Conservation (phyloP, 2,329 filamentous ascomycete species). For the Huntiella decipiens region DNA sequence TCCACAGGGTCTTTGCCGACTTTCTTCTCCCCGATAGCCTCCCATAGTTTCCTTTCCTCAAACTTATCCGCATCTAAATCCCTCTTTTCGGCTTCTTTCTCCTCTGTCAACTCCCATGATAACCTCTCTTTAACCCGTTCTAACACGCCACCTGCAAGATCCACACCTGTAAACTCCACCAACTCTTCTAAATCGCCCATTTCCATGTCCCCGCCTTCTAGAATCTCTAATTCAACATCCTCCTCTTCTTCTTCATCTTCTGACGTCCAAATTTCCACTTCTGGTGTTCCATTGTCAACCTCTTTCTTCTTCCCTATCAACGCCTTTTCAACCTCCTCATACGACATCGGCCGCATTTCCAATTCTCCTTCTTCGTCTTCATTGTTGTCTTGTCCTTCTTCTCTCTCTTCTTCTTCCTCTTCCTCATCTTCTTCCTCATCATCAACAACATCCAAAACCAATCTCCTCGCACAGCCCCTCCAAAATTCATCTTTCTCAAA, state of each 20-base stretch:
- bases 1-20: slow-evolving; percentile 20
- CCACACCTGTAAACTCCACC: slow-evolving; percentile 22
- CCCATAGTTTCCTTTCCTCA: slow-evolving; percentile 29
- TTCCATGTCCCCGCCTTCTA: slow-evolving; percentile 3
- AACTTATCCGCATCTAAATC: slow-evolving; percentile 23
- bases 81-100: slow-evolving; percentile 24
- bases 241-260: slow-evolving; percentile 14
- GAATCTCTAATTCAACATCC: neutral
- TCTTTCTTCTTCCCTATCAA: too few relatives aligned
- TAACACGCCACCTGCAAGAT: slow-evolving; percentile 21
- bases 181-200: slow-evolving; percentile 19
- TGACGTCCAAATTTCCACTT: too few relatives aligned
- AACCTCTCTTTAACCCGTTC: slow-evolving; percentile 19
- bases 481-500: slow-evolving; percentile 23
- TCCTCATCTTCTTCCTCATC: slow-evolving; percentile 14
- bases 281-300: too few relatives aligned
- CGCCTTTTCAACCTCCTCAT: slow-evolving; percentile 53
- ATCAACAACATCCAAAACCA: slow-evolving; percentile 29
- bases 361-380: slow-evolving; percentile 50
- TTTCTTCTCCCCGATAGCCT: slow-evolving; percentile 20
- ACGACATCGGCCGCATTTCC: slow-evolving; percentile 59
- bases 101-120: slow-evolving; percentile 21
- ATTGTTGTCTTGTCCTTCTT: slow-evolving; percentile 7
- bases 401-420: slow-evolving; percentile 8
- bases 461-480: slow-evolving; percentile 27